Evolutionary conservation across 2,329 filamentous ascomycete genomes (phyloP).

Genomic region (Aspergillus tubingensis): DNA sequence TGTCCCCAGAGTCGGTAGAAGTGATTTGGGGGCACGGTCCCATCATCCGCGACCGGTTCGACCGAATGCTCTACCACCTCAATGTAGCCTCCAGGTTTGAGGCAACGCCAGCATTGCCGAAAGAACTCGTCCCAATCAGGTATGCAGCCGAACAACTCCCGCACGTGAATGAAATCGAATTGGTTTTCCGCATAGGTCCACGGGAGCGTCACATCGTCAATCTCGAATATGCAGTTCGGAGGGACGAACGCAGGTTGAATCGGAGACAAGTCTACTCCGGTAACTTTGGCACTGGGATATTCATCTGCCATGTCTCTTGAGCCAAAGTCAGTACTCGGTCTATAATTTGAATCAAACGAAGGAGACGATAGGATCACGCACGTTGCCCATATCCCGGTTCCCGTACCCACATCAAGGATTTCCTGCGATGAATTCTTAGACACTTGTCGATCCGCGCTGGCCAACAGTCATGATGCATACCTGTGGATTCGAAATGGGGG

Average conservation of each 20-base stretch:
- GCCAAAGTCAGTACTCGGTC: neutral
- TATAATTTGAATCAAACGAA: neutral
- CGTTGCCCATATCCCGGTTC: conserved; percentile 29
- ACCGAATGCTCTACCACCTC: conserved; percentile 44
- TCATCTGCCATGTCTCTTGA: conserved; percentile 36
- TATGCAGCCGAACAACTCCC: conserved; percentile 49
- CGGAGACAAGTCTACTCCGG: conserved; percentile 52
- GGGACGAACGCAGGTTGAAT: conserved; percentile 53
- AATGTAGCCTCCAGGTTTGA: conserved; percentile 40
- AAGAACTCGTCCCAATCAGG: conserved; percentile 50
- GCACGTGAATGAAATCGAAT: conserved; percentile 52
- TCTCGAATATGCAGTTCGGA: conserved; percentile 50
- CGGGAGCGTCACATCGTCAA: conserved; percentile 43
- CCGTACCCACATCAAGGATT: conserved; percentile 29
- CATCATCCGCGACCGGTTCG: conserved; percentile 24
- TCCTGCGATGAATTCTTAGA: conserved; percentile 8
- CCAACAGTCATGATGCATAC: conserved; percentile 4
- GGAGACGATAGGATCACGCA: conserved; percentile 3
- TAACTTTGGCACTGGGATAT: conserved; percentile 45
- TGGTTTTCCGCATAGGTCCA: conserved; percentile 43
- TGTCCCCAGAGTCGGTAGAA: conserved; percentile 24
- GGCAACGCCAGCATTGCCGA: conserved; percentile 19
- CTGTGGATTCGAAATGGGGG: conserved; percentile 28
- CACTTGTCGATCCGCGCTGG: neutral
- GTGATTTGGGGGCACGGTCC: conserved; percentile 17